Evolutionary conservation across 2,329 filamentous ascomycete genomes (phyloP).

Genomic region (Elsinoe arachidis): DNA sequence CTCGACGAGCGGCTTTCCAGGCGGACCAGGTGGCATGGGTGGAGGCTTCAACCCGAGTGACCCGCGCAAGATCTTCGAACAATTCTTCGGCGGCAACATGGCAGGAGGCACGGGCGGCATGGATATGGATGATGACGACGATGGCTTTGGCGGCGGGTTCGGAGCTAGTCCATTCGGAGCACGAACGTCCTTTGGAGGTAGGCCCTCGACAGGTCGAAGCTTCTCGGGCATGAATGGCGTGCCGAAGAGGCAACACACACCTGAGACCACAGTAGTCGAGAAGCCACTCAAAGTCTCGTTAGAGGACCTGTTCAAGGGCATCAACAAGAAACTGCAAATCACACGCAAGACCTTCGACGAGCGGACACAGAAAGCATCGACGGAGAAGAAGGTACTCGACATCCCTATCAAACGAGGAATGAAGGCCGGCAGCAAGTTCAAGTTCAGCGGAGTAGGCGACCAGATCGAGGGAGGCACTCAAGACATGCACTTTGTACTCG

Average conservation of each 20-base stretch:
- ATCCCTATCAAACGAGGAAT: slow-evolving; percentile 92
- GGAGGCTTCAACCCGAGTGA: slow-evolving; percentile 74
- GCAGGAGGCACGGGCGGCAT: slow-evolving; percentile 35
- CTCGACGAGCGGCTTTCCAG: slow-evolving; percentile 44
- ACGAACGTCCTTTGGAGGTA: background rate
- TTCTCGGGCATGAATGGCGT: slow-evolving; percentile 23
- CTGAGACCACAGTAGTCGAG: slow-evolving; percentile 86
- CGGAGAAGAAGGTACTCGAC: slow-evolving; percentile 82
- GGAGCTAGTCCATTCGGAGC: slow-evolving; percentile 21
- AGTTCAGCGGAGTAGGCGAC: slow-evolving; percentile 95
- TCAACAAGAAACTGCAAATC: slow-evolving; percentile 95
- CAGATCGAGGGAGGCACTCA: slow-evolving; percentile 94
- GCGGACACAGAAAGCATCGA: slow-evolving; percentile 69
- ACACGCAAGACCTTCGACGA: slow-evolving; percentile 90
- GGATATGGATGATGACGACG: slow-evolving; percentile 34
- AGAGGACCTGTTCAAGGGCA: slow-evolving; percentile 80
- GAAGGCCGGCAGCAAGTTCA: slow-evolving; percentile 97
- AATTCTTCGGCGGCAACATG: slow-evolving; percentile 61
- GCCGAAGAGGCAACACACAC: slow-evolving; percentile 47
- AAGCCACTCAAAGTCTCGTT: slow-evolving; percentile 70
- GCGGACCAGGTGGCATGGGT: slow-evolving; percentile 27
- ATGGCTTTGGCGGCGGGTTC: slow-evolving; percentile 29
- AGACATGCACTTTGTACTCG: slow-evolving; percentile 88
- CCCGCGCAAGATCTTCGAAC: slow-evolving; percentile 73
- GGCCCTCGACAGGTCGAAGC: slow-evolving; percentile 20